Evolutionary conservation across 768 basidiomycete species (phyloP).

Genomic region (Mycena galericulata): DNA sequence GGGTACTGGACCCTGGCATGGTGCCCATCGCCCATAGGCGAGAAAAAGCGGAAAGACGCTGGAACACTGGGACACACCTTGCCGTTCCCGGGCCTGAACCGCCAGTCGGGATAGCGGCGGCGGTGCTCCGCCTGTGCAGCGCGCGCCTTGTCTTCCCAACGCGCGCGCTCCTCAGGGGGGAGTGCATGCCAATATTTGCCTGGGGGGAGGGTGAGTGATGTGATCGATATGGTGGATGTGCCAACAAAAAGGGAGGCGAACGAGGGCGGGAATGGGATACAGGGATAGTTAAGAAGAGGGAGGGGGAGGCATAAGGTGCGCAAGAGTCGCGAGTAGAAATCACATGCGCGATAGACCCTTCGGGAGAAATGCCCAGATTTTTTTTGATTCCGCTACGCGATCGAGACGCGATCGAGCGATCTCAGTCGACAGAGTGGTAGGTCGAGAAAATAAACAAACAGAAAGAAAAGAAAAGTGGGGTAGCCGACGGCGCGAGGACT

Average conservation of each 20-base stretch:
- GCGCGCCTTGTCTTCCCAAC: constrained; percentile 83
- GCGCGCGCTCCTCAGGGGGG: constrained; percentile 71
- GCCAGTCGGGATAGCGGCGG: constrained; percentile 82
- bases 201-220: constrained; percentile 37
- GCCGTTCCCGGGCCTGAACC: constrained; percentile 71
- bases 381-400: too few relatives aligned
- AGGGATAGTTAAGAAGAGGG: not conserved
- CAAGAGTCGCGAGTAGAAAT: too few relatives aligned
- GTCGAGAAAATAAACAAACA: not conserved
- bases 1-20: too few relatives aligned
- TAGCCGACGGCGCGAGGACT: constrained; percentile 28
- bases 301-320: not conserved
- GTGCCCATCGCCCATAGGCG: too few relatives aligned
- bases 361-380: too few relatives aligned
- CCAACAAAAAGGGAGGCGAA: too few relatives aligned
- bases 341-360: too few relatives aligned
- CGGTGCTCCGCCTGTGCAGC: constrained; percentile 81
- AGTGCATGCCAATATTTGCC: constrained; percentile 84
- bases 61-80: constrained; percentile 18
- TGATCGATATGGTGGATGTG: not conserved
- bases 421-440: too few relatives aligned
- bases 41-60: not conserved
- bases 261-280: too few relatives aligned
- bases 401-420: not conserved
- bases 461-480: not conserved